Conservation (phyloP, 139 green algal species). For the Haematococcus lacustris region DNA sequence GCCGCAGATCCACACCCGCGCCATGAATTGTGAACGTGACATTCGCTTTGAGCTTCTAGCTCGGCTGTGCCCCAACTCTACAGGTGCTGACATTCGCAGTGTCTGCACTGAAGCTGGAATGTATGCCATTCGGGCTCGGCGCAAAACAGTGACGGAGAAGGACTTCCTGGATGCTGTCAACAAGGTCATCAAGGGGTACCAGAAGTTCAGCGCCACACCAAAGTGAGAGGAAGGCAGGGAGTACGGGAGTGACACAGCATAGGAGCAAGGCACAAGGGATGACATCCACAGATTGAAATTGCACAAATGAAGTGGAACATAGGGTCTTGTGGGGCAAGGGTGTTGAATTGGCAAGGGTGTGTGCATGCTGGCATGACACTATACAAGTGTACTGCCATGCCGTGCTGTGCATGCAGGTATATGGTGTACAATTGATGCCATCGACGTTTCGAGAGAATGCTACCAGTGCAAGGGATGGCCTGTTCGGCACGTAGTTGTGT, state of each 20-base stretch:
- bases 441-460: not conserved
- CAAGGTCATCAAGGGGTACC: constrained; percentile 96
- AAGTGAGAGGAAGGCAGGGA: constrained; percentile 83
- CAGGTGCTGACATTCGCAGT: constrained; percentile 90
- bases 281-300: not conserved
- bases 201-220: constrained; percentile 96
- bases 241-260: not conserved
- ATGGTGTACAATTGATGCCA: constrained; percentile 85
- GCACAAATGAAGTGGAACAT: not conserved
- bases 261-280: not conserved
- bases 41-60: constrained; percentile 94
- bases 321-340: not conserved
- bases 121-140: constrained; percentile 70
- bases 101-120: constrained; percentile 97
- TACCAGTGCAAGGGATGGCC: not conserved
- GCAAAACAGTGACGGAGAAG: constrained; percentile 82
- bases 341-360: not conserved
- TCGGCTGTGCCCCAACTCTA: constrained; percentile 91
- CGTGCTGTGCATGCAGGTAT: constrained; percentile 9
- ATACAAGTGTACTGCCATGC: not conserved
- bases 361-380: not conserved
- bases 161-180: constrained; percentile 98
- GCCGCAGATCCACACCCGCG: constrained; percentile 89
- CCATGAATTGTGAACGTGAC: constrained; percentile 95
- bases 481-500: not conserved